Evolutionary conservation across 2,329 filamentous ascomycete genomes (phyloP).

Genomic region (Talaromyces sp.): DNA sequence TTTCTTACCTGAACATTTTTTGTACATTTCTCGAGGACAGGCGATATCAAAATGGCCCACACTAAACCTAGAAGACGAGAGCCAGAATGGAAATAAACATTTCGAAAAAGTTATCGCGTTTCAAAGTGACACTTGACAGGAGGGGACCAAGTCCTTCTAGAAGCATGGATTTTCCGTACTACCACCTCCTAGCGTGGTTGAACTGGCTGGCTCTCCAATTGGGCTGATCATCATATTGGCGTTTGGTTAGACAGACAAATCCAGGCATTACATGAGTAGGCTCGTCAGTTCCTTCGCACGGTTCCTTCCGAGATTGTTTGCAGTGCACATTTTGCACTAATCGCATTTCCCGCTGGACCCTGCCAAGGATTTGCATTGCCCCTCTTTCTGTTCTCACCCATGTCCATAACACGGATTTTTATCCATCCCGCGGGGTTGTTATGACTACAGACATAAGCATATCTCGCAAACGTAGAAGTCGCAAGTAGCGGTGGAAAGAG

Average conservation of each 20-base stretch:
- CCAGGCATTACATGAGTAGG: not conserved
- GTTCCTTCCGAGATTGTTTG: not conserved
- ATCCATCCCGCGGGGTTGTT: too few species aligned
- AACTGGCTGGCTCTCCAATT: not conserved
- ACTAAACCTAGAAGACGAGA: not conserved
- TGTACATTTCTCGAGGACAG: not conserved
- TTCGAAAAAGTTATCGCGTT: not conserved
- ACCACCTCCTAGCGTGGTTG: not conserved
- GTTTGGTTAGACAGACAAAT: not conserved
- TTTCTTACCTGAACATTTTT: not conserved
- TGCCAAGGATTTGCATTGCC: not conserved
- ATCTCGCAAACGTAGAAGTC: not conserved
- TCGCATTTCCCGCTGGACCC: not conserved
- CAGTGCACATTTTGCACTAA: not conserved
- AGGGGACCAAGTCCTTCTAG: not conserved
- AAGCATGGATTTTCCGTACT: not conserved
- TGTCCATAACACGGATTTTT: not conserved
- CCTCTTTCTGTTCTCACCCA: not conserved
- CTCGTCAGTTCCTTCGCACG: not conserved
- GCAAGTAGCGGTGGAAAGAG: not conserved
- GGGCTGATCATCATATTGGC: not conserved
- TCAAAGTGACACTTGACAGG: not conserved
- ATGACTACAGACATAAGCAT: not conserved
- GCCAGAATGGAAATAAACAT: not conserved
- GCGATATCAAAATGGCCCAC: not conserved